A percentile compares a stretch with the other conserved stretches of the same genome.
phyloP scores from a whole-genome alignment of 768 basidiomycete genomes.

The Rhizopogon roseolus region DNA sequence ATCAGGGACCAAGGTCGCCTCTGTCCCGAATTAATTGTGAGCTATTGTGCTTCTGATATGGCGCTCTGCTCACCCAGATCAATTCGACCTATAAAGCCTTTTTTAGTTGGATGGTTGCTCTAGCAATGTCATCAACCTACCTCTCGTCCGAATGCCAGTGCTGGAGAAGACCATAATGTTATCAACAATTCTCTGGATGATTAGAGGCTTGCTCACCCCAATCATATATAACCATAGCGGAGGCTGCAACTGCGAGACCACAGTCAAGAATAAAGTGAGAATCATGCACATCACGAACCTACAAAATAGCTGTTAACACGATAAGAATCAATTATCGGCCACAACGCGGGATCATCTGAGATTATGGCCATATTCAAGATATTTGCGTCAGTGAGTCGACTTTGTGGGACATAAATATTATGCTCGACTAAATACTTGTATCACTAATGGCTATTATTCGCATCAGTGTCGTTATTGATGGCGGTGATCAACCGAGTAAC shows the following conservation, averaged over 20 bases:
- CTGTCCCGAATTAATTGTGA: not conserved
- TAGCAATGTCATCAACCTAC: not conserved
- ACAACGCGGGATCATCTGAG: too few relatives aligned
- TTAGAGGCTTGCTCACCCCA: not conserved
- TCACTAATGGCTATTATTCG: too few relatives aligned
- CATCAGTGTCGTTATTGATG: too few relatives aligned
- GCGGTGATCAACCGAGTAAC: too few relatives aligned
- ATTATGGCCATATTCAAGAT: too few relatives aligned
- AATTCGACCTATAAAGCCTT: not conserved
- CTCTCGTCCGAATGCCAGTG: not conserved
- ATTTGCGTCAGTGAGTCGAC: too few relatives aligned
- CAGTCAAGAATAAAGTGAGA: not conserved
- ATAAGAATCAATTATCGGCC: too few relatives aligned
- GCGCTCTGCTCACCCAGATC: not conserved
- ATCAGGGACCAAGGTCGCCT: not conserved
- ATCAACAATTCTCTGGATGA: not conserved
- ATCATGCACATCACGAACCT: too few relatives aligned
- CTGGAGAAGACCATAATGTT: not conserved
- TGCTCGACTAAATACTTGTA: too few relatives aligned
- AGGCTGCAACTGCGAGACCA: not conserved
- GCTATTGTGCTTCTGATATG: not conserved
- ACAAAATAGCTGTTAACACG: too few relatives aligned
- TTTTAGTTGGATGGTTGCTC: not conserved
- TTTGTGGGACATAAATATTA: too few relatives aligned
- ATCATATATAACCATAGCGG: not conserved